Evolutionary conservation across 129 eudicot species (phyloP), one percentile per base, ranked within the genome.

Genomic region (Chrysanthemum seticuspe): DNA sequence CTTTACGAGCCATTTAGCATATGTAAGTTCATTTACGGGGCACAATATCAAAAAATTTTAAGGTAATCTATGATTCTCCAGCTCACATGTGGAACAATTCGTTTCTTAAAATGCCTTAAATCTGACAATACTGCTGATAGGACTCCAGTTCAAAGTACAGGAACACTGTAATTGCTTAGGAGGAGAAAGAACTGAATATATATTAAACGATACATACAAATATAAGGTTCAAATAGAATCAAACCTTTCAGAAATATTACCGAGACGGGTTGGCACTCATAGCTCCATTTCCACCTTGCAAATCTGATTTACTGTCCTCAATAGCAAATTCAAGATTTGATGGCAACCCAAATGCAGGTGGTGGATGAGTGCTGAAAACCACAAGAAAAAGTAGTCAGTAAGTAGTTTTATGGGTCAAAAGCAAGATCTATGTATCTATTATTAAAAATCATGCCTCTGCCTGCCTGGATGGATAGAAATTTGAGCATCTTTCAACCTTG

Each of bases 241-340:
- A 90, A 87, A 90, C 88, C 88, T 87, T 81, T 76, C 78, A 74
- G 79, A 81, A 82, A 78, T 78, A 90, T 87, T 89, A 93, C 95
- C 95, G 86, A 76, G 77, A 74, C 79, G 86, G 85, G 72, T 78
- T 78, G 72, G 89, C 89, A 81, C 89, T 80, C 86, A 85, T 84
- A 74, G 78, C 73, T 56, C 65, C 81, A 77, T 82, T 65, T 71
- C 77, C 95, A 78, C 72, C 95, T 70, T 82, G 84, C 52, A 75
- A 55, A 82, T 69, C 60, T 19, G 81, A 72, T 68, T 78, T 81
- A 63, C 70, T 78, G 55, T 82, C 91, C 81, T 73, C 94, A 71
- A 87, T 74, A 48, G 81, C 83, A 82, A 79, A 72, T 64, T 83
- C 94, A 49, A 71, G 79, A 72, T 67, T 81, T 19, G 90, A 67